Conservation (phyloP, 495 filamentous ascomycete species). For the Aspergillus baeticus region DNA sequence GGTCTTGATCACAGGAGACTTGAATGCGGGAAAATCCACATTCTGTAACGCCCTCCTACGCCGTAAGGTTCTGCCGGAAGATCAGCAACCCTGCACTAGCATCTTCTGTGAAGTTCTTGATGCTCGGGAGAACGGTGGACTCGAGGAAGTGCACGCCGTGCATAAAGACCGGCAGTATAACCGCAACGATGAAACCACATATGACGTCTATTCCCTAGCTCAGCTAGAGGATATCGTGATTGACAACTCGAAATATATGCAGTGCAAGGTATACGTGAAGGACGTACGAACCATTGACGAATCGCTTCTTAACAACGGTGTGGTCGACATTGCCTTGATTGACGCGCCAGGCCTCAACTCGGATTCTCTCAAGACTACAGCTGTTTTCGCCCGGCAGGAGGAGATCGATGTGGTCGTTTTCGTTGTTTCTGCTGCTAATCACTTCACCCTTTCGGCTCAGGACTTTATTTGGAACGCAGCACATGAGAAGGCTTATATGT, state of each 20-base stretch:
- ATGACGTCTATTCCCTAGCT: constrained; percentile 74
- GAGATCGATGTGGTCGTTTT: constrained; percentile 99
- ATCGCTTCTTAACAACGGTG: constrained; percentile 93
- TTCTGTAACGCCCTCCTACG: constrained; percentile 96
- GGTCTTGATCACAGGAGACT: constrained; percentile 93
- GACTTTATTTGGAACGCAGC: constrained; percentile 97
- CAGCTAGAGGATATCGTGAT: constrained; percentile 86
- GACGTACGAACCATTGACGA: constrained; percentile 90
- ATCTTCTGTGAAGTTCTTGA: constrained; percentile 98
- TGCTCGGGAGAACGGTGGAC: constrained; percentile 79
- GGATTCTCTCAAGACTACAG: constrained; percentile 94
- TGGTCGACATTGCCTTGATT: constrained; percentile 96
- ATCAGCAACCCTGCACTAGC: constrained; percentile 97
- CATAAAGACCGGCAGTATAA: constrained; percentile 77
- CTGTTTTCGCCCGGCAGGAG: constrained; percentile 93
- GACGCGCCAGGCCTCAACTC: constrained; percentile 95
- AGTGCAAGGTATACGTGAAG: constrained; percentile 96
- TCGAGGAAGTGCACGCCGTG: constrained; percentile 95
- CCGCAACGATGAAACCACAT: constrained; percentile 89
- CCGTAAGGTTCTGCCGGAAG: constrained; percentile 90
- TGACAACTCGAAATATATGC: constrained; percentile 81
- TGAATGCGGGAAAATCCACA: constrained; percentile 97
- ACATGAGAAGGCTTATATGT: constrained; percentile 96
- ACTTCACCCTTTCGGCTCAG: constrained; percentile 93
- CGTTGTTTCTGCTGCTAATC: constrained; percentile 94